Percentiles rank a stretch among this genome's conserved stretches.
These are phyloP conservation scores for Geranium rotundifolium DNA, from an alignment of 345 rosid genomes.

Conservation along the genomic window DNA sequence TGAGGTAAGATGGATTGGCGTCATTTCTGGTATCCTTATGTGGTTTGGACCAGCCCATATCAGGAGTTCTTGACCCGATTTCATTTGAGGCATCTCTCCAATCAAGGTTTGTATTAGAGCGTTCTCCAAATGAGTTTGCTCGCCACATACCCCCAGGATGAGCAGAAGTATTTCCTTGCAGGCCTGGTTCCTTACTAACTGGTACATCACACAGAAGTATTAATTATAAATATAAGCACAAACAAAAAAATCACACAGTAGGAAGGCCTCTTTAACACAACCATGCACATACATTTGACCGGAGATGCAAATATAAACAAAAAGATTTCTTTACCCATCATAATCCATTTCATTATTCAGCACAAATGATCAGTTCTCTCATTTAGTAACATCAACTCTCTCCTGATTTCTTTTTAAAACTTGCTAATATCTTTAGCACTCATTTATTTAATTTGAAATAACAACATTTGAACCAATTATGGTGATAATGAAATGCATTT, in stretches of 20 bases:
- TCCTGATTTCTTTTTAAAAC: background rate
- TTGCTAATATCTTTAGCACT: too few species aligned
- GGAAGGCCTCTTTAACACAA: background rate
- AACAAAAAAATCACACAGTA: background rate
- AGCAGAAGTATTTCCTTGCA: slow-evolving; percentile 32
- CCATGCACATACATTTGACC: background rate
- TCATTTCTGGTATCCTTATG: slow-evolving; percentile 36
- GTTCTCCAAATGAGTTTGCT: slow-evolving; percentile 40
- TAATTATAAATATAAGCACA: background rate
- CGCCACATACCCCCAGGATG: slow-evolving; percentile 43
- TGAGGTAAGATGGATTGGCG: slow-evolving; percentile 28
- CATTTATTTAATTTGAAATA: too few species aligned
- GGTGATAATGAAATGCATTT: background rate
- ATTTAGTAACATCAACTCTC: background rate
- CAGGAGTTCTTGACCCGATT: slow-evolving; percentile 31
- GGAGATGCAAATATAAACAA: background rate
- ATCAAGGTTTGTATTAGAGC: slow-evolving; percentile 28
- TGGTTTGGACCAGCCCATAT: slow-evolving; percentile 36
- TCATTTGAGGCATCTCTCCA: slow-evolving; percentile 43
- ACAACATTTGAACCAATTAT: background rate
- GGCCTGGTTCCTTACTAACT: slow-evolving; percentile 25
- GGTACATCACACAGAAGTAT: slow-evolving; percentile 23
- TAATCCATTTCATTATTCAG: background rate
- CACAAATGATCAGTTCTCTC: background rate
- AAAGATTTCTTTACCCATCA: background rate